These are phyloP conservation scores for Macaranga tanarius DNA, from an alignment of 441 rosid species.

Conservation along the genomic window DNA sequence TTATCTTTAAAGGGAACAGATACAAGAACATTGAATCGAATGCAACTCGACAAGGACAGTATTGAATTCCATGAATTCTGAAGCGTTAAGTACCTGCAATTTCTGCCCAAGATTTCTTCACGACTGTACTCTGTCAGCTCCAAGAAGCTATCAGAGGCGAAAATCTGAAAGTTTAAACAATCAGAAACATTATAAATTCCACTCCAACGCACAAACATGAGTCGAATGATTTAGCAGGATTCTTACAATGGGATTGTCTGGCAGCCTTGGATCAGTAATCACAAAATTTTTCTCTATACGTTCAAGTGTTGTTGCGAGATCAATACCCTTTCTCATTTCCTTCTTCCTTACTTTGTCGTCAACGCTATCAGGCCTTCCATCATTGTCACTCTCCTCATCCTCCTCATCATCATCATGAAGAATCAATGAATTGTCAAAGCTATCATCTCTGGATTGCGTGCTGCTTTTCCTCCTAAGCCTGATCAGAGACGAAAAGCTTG, in stretches of 20 bases:
- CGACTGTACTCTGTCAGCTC: constrained; percentile 98
- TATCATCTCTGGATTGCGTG: constrained; percentile 37
- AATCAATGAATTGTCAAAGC: constrained; percentile 39
- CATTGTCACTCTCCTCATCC: constrained; percentile 48
- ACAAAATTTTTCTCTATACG: constrained; percentile 99
- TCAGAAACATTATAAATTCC: constrained; percentile 3
- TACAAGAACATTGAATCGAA: not conserved
- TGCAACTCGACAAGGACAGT: not conserved
- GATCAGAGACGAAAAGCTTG: not conserved
- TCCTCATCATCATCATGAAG: constrained; percentile 39
- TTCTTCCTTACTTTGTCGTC: constrained; percentile 82
- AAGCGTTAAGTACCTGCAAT: constrained; percentile 65
- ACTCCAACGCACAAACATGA: not conserved
- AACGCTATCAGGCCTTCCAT: constrained; percentile 62
- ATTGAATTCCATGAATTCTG: not conserved
- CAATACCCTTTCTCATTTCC: constrained; percentile 98
- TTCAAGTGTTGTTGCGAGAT: constrained; percentile 96
- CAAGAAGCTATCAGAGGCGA: constrained; percentile 98
- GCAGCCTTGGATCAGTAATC: constrained; percentile 96
- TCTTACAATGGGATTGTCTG: constrained; percentile 98
- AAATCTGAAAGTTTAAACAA: constrained; percentile 56
- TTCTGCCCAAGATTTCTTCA: constrained; percentile 95
- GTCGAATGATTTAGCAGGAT: not conserved
- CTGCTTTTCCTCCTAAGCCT: constrained; percentile 60
- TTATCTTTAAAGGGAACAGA: too few species aligned